Evolutionary conservation across 306 rosid genomes (phyloP).

Genomic region (Corylus heterophylla): DNA sequence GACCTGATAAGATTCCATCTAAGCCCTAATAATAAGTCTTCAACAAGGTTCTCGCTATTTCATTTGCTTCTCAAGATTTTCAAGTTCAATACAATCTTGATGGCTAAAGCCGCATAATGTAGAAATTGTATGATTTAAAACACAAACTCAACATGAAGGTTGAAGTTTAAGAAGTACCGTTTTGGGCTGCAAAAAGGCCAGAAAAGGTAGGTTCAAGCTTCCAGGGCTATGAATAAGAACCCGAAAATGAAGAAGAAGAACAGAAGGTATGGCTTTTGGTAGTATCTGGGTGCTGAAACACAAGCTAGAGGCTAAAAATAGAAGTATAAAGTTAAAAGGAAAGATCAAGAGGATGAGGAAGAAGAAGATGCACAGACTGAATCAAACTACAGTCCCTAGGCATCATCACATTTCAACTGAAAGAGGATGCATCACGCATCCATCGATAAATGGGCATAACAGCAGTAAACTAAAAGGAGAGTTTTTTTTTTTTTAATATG

Average conservation of each 20-base stretch:
- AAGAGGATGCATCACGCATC: background rate
- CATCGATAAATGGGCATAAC: background rate
- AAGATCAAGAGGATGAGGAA: background rate
- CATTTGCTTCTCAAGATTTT: background rate
- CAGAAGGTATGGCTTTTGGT: background rate
- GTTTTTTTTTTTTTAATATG: background rate
- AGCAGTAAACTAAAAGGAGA: background rate
- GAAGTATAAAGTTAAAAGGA: background rate
- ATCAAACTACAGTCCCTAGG: background rate
- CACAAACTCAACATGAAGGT: background rate
- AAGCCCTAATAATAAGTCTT: background rate
- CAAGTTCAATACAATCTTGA: background rate
- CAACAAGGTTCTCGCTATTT: background rate
- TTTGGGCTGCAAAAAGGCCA: background rate
- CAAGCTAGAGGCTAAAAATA: background rate
- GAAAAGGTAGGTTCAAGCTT: background rate
- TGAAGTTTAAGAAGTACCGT: background rate
- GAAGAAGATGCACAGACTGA: background rate
- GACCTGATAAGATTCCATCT: background rate
- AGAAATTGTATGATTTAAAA: conserved; percentile 1
- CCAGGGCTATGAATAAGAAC: background rate
- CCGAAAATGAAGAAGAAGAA: background rate
- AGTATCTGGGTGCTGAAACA: background rate
- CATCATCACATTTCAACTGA: background rate
- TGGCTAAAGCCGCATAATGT: background rate